Percentiles rank a stretch among this genome's conserved stretches.
Conservation (phyloP, 2,329 filamentous ascomycete species). For the Microdochium bolleyi region DNA sequence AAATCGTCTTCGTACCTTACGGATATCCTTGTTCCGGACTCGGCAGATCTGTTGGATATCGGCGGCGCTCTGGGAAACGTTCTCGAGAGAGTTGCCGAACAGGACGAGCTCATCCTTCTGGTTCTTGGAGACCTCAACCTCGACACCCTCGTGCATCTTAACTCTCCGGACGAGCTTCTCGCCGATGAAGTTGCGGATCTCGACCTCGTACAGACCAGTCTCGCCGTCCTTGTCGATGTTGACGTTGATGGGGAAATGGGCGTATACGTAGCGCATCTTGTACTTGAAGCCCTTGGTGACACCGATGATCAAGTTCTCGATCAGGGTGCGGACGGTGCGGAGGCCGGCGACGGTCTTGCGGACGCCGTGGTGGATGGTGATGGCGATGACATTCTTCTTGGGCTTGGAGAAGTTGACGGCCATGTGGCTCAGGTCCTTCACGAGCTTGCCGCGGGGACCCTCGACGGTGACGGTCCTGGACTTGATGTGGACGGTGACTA, state of each 20-base stretch:
- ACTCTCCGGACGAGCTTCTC: constrained; percentile 98
- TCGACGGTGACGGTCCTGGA: constrained; percentile 94
- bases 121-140: constrained; percentile 81
- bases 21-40: constrained; percentile 99
- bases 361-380: constrained; percentile 96
- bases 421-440: constrained; percentile 94
- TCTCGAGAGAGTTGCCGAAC: constrained; percentile 89
- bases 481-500: constrained; percentile 98
- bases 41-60: constrained; percentile 99
- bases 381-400: constrained; percentile 80
- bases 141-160: constrained; percentile 81
- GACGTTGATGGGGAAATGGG: constrained; percentile 99
- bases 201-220: constrained; percentile 80
- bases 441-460: constrained; percentile 94
- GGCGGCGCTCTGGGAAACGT: constrained; percentile 94
- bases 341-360: constrained; percentile 98
- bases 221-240: constrained; percentile 96
- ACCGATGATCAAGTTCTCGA: constrained; percentile 98
- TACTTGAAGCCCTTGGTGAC: constrained; percentile 99
- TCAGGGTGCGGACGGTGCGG: constrained; percentile 93
- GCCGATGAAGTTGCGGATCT: constrained; percentile 99
- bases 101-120: constrained; percentile 98
- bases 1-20: constrained; percentile 60
- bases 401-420: constrained; percentile 91
- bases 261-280: constrained; percentile 99